Evolutionary conservation across 2,329 filamentous ascomycete species (phyloP), one percentile per base, ranked within the genome.

Genomic region (Fusarium sp.): DNA sequence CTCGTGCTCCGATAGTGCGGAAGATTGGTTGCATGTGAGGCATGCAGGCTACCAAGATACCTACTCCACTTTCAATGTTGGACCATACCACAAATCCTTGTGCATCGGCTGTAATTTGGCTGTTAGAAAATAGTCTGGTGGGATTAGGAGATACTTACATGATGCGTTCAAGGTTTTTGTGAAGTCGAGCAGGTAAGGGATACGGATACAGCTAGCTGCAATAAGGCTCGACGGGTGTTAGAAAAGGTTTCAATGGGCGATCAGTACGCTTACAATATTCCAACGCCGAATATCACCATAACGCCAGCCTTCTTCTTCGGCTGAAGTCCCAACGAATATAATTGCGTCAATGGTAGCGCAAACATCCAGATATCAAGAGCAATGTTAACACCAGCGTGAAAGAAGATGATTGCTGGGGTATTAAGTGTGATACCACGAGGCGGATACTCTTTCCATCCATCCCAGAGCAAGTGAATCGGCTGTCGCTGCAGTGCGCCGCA

Each of bases 361-460:
- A 65, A 66, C 63, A 66, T 66, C 63, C 61, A 67, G 0, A 67
- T 16, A 36, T 67, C 62, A 20, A 67, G 30, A 4, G 18, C 45
- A 4, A 67, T 35, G 1, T 67, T 60, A 0, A 67, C 28, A 1
- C 38, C 39, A 4, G 64, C 64, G 2, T 67, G 64, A 1, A 47
- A 22, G 0, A 67, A 9, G 3, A 51, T 41, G 3, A 67, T 35
- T 4, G 61, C 41, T 4, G 26, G 26, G 1, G 38, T 41, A 14
- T 50, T 8, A 1, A 66, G 22, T 5, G 22, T n/a, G 0, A n/a
- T n/a, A 3, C 63, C 63, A 1, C 26, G 33, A 13, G 24, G 20
- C 1, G 42, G 15, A 3, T 12, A 28, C 0, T 67, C 61, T 5
- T 65, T 56, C 63, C 63, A 66, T 3, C 63, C 63, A 7, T 50